Conservation (phyloP, 306 rosid species). For the Quercus aquifolioides region DNA sequence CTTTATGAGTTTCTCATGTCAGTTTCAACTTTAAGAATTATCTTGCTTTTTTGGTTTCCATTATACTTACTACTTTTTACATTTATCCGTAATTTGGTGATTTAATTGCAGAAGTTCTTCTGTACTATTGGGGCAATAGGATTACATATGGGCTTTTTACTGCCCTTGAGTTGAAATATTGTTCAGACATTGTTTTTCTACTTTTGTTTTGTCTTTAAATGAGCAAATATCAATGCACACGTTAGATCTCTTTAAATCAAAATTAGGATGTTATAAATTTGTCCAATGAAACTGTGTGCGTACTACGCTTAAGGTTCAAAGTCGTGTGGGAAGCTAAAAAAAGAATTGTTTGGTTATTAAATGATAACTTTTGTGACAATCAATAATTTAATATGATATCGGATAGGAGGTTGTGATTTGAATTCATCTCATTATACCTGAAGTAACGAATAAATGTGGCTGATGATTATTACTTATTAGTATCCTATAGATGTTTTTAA, state of each 20-base stretch:
- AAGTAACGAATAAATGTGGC: no score
- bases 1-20: neutral
- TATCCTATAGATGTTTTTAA: neutral
- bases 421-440: no score
- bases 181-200: neutral
- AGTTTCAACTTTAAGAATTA: neutral
- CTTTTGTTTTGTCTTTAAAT: neutral
- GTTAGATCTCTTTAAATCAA: neutral
- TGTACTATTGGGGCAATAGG: neutral
- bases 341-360: no score
- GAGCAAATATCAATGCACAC: neutral
- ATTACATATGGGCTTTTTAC: neutral
- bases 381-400: no score
- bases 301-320: no score
- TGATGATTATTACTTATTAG: no score
- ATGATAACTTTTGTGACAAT: no score
- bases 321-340: no score
- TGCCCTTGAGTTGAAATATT: neutral
- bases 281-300: no score
- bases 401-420: no score
- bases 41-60: neutral
- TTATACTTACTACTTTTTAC: neutral
- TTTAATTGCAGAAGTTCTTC: neutral
- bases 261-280: neutral
- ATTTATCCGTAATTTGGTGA: neutral